A percentile compares a stretch with the other conserved stretches of the same genome.
phyloP scores from a whole-genome alignment of 208 protist species.

The Vickermania ingenoplastis region DNA sequence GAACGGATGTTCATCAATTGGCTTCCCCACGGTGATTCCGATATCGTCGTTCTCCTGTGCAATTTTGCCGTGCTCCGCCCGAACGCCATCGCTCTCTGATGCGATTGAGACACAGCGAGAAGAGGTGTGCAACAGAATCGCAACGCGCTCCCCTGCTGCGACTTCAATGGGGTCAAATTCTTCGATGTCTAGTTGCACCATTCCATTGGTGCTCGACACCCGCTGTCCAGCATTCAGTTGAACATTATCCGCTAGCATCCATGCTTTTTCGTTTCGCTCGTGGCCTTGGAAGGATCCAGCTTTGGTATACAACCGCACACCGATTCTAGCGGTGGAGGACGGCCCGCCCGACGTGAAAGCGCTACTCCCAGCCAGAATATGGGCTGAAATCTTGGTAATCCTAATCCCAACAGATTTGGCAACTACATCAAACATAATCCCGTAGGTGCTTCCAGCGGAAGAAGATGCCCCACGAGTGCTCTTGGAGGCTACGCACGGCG shows the following conservation, averaged over 20 bases:
- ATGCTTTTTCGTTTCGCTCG: conserved; percentile 22
- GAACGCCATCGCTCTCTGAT: conserved; percentile 70
- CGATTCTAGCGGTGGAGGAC: background rate
- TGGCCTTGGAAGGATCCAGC: conserved; percentile 67
- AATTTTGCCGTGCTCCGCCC: conserved; percentile 48
- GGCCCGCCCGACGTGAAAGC: background rate
- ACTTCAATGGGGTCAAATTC: conserved; percentile 69
- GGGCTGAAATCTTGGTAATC: conserved; percentile 46
- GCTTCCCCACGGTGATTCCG: conserved; percentile 83
- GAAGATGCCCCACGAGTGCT: conserved; percentile 32
- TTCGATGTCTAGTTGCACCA: conserved; percentile 14
- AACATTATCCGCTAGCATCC: conserved; percentile 42
- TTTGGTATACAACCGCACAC: conserved; percentile 57
- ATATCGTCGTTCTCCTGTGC: conserved; percentile 79
- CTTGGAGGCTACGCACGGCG: conserved; percentile 40
- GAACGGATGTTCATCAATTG: conserved; percentile 57
- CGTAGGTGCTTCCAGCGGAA: conserved; percentile 56
- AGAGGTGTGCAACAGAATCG: conserved; percentile 79
- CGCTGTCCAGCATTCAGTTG: conserved; percentile 41
- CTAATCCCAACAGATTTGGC: conserved; percentile 52
- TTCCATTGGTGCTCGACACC: conserved; percentile 37
- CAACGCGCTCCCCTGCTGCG: conserved; percentile 41
- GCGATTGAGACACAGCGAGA: conserved; percentile 74
- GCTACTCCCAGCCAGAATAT: background rate
- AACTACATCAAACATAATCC: conserved; percentile 89